Conservation (phyloP, 2,329 filamentous ascomycete species). For the Cytospora schulzeri region DNA sequence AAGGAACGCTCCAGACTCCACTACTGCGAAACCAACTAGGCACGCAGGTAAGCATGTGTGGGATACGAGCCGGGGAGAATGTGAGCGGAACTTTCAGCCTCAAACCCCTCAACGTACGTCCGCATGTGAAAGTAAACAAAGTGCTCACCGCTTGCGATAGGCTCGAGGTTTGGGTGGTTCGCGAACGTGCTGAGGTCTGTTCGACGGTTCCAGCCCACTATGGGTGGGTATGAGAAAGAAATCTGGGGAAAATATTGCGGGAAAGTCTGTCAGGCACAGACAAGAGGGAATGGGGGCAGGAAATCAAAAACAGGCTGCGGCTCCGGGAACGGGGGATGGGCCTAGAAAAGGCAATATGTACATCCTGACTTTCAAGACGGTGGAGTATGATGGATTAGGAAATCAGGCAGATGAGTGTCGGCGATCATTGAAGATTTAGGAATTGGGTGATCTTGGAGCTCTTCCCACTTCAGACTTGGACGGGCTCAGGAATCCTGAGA, state of each 20-base stretch:
- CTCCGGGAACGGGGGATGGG: background rate
- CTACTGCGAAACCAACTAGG: conserved; percentile 14
- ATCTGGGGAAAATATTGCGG: background rate
- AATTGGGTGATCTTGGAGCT: conserved; percentile 9
- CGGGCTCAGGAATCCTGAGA: background rate
- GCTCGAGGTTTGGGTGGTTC: background rate
- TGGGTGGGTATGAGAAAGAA: background rate
- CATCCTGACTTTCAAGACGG: conserved; percentile 5
- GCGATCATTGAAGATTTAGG: conserved; percentile 13
- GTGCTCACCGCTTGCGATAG: background rate
- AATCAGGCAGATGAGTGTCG: conserved; percentile 7
- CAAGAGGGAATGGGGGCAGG: background rate
- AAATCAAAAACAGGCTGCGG: background rate
- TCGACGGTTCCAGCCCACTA: background rate
- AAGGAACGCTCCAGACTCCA: conserved; percentile 15
- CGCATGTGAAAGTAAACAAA: background rate
- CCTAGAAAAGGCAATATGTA: conserved; percentile 3
- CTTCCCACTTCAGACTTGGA: conserved; percentile 3
- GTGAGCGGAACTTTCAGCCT: conserved; percentile 7
- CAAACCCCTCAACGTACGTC: background rate
- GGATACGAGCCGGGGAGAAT: conserved; percentile 13
- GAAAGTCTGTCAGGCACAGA: background rate
- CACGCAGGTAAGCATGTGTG: conserved; percentile 3
- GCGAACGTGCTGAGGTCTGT: background rate
- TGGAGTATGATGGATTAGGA: conserved; percentile 10